These are phyloP conservation scores for Backusella psychrophila DNA, from an alignment of 192 early-diverging fungal genomes.

Conservation along the genomic window DNA sequence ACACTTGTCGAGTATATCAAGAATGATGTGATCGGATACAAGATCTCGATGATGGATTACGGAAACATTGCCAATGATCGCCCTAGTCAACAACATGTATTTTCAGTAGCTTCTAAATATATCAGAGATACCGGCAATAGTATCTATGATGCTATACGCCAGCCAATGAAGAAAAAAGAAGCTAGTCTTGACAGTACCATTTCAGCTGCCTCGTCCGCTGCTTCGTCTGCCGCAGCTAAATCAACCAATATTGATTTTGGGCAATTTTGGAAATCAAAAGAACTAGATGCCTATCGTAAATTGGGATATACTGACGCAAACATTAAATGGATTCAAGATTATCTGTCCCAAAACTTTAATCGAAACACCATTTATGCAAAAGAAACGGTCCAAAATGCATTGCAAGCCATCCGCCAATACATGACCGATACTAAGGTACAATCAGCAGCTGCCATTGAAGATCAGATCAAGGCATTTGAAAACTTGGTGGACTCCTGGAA, in stretches of 20 bases:
- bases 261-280: not conserved
- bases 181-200: not conserved
- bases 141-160: not conserved
- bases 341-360: constrained; percentile 1
- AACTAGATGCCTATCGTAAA: not conserved
- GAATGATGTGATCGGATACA: not conserved
- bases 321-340: constrained; percentile 16
- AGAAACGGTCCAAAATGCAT: constrained; percentile 5
- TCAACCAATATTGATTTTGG: not conserved
- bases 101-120: not conserved
- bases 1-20: not conserved
- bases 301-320: constrained; percentile 16
- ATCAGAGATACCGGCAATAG: not conserved
- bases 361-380: not conserved
- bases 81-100: not conserved
- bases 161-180: not conserved
- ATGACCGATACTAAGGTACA: not conserved
- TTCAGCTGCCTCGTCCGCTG: not conserved
- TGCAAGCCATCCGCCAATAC: constrained; percentile 6
- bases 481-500: not conserved
- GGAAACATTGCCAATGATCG: not conserved
- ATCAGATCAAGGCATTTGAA: not conserved
- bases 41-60: not conserved
- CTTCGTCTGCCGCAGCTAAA: not conserved
- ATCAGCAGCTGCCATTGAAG: not conserved